Percentiles rank a stretch among this genome's conserved stretches.
Conservation (phyloP, 2,329 filamentous ascomycete species). For the Claviceps paspali region DNA sequence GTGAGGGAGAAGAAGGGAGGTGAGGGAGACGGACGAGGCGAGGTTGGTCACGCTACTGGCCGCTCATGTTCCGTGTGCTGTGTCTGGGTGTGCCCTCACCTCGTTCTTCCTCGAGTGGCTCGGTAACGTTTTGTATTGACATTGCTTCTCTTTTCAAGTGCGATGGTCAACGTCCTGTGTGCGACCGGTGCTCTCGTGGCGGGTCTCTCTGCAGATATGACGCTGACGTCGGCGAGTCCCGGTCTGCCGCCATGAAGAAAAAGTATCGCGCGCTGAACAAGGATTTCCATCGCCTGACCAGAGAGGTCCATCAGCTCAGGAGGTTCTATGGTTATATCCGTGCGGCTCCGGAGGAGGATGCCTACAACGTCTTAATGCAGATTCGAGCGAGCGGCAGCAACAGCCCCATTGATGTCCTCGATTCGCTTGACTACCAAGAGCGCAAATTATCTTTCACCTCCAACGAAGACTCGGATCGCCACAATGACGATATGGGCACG, state of each 20-base stretch:
- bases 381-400: conserved; percentile 1
- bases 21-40: no score
- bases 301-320: conserved; percentile 1
- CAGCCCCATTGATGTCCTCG: conserved; percentile 3
- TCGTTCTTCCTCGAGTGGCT: no score
- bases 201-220: conserved; percentile 3
- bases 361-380: conserved; percentile 1
- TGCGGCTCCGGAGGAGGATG: conserved; percentile 2
- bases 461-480: background rate
- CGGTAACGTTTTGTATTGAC: background rate
- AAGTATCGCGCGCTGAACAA: conserved; percentile 1
- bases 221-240: conserved; percentile 5
- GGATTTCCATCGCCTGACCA: background rate
- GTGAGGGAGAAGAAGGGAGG: no score
- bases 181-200: conserved; percentile 3
- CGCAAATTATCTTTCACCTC: background rate
- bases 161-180: conserved; percentile 4
- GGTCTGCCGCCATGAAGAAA: conserved; percentile 4
- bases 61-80: no score
- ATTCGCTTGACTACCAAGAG: background rate
- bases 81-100: no score
- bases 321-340: conserved; percentile 3
- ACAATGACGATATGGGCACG: background rate
- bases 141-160: conserved; percentile 1
- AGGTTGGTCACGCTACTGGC: no score